Percentiles rank a stretch among this genome's conserved stretches.
These are phyloP conservation scores for Penicillium janthinellum DNA, from an alignment of 2,329 filamentous ascomycete species.

Conservation along the genomic window DNA sequence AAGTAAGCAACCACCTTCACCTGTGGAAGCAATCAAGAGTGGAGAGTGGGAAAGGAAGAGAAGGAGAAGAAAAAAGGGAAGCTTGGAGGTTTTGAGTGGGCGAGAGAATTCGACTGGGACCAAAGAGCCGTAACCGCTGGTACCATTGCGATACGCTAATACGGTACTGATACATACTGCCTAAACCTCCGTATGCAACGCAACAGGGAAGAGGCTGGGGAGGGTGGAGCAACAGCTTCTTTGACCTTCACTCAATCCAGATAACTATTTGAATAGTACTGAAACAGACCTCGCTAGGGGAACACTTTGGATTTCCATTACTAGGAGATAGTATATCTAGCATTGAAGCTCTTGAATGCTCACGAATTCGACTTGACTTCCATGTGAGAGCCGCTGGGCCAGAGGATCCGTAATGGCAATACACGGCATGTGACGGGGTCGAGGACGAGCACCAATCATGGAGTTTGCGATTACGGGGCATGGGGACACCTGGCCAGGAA, in stretches of 20 bases:
- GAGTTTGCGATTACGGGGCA: slow-evolving; percentile 22
- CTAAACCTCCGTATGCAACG: slow-evolving; percentile 32
- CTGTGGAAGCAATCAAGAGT: slow-evolving; percentile 31
- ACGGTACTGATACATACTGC: slow-evolving; percentile 23
- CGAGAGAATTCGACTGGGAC: slow-evolving; percentile 40
- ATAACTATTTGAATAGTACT: not conserved
- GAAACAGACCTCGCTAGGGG: too few relatives aligned
- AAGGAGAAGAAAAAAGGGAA: slow-evolving; percentile 43
- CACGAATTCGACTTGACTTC: not conserved
- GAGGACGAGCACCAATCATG: slow-evolving; percentile 25
- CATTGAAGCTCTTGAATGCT: not conserved
- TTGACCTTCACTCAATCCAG: not conserved
- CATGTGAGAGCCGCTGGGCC: not conserved
- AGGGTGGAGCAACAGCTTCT: not conserved
- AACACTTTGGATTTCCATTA: not conserved
- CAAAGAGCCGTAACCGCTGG: slow-evolving; percentile 44
- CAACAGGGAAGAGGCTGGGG: slow-evolving; percentile 25
- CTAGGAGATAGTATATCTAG: too few relatives aligned
- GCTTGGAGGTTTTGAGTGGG: slow-evolving; percentile 43
- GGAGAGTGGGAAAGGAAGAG: slow-evolving; percentile 42
- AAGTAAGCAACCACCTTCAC: slow-evolving; percentile 42
- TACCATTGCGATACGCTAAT: slow-evolving; percentile 34
- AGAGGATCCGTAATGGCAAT: slow-evolving; percentile 23
- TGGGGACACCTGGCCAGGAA: not conserved
- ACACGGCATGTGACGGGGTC: slow-evolving; percentile 30